Conservation (phyloP, 129 eudicot genomes). For the Artemisia tridentata region DNA sequence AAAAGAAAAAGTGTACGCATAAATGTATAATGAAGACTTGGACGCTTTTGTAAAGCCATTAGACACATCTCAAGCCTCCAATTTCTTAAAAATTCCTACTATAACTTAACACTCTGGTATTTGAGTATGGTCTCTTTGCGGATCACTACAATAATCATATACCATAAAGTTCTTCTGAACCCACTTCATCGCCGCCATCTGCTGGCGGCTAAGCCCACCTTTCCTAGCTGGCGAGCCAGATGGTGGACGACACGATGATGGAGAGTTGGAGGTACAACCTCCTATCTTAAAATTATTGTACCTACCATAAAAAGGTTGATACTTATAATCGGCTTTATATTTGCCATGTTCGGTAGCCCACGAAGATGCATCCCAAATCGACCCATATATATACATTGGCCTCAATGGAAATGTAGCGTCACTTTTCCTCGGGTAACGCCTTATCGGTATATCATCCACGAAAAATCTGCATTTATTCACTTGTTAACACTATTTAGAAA, state of each 20-base stretch:
- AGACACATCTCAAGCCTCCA: conserved; percentile 26
- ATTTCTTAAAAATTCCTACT: background rate
- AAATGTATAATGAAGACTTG: conserved; percentile 4
- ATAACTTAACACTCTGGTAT: conserved; percentile 70
- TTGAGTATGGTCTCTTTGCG: conserved; percentile 61
- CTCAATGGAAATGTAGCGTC: conserved; percentile 66
- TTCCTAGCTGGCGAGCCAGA: conserved; percentile 49
- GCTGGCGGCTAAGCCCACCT: conserved; percentile 66
- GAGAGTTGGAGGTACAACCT: conserved; percentile 45
- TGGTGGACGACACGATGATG: conserved; percentile 49
- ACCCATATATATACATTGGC: conserved; percentile 78
- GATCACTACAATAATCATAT: conserved; percentile 77
- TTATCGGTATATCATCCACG: conserved; percentile 87
- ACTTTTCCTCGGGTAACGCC: conserved; percentile 70
- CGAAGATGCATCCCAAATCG: conserved; percentile 94
- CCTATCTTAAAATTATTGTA: conserved; percentile 65
- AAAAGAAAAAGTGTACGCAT: background rate
- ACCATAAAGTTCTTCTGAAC: conserved; percentile 55
- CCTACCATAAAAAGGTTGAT: conserved; percentile 68
- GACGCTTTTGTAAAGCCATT: conserved; percentile 4
- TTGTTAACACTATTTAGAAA: background rate
- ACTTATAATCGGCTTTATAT: conserved; percentile 68
- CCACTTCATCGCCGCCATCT: conserved; percentile 53
- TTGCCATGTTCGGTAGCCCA: conserved; percentile 92
- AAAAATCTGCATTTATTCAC: conserved; percentile 58